Base-by-base conservation (phyloP, 768 basidiomycete species). In the Termitomyces sp. region DNA sequence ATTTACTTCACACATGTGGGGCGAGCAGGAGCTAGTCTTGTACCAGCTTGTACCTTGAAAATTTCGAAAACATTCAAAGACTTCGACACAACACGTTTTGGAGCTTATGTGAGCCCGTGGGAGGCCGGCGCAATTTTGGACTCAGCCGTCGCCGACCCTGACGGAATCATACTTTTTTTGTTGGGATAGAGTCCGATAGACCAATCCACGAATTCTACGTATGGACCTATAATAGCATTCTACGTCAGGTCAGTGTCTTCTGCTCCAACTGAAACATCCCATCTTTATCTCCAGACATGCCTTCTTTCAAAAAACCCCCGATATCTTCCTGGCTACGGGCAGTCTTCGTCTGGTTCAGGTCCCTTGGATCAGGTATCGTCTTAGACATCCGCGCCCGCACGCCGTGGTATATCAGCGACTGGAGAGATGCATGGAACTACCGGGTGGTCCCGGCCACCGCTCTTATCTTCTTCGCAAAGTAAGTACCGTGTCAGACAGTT, bases 391-490 rank as follows among this genome's bases (percentile, higher is more conserved):
- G 74, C 46, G 78, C 88, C 1, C 81, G 95, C 42, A 74, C 77
- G 1, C 93, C 93, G 1, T 95, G 84, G 79, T 98, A 96, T 69
- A 57, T 77, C 34, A 87, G 84, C 55, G 93, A 97, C 73, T 98
- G 95, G 95, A 84, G 77, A 10, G 92, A 95, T 69, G 93, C 90
- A 6, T 93, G 89, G 86, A 92, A 92, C 68, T 96, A 96, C 71
- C 79, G 95, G 50, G 92, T 96, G 7, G 65, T 95, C 6, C 94
- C 94, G 6, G 88, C 93, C 0, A 92, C 92, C 5, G 85, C 88
- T 33, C 79, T 95, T 32, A 91, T 93, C 60, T 91, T 91, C 70
- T 93, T 92, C 66, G 84, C 91, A 59, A 93, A 92, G 88, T 91
- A 68, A 55, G 84, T 72, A 37, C 24, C 14, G 20, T 26, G 8